phyloP scores from a whole-genome alignment of 305 asterid species.

The Fraxinus baroniana region DNA sequence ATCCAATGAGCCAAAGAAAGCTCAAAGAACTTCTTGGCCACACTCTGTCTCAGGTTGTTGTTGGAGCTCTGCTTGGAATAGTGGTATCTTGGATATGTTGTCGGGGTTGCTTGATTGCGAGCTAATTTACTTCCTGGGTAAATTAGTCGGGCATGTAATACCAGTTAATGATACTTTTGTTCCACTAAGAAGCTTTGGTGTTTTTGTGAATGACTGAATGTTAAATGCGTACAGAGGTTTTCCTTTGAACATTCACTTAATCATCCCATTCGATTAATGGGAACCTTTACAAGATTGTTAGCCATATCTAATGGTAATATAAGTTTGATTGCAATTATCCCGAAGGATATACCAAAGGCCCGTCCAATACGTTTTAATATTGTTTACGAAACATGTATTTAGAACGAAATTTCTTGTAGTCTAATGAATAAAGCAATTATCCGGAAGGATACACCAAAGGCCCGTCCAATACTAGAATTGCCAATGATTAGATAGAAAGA shows the following conservation, averaged over 20 bases:
- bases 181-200: not conserved
- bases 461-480: not conserved
- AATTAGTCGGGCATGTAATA: not conserved
- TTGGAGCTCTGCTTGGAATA: conserved; percentile 80
- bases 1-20: conserved; percentile 88
- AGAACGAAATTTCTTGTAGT: not conserved
- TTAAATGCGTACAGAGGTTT: not conserved
- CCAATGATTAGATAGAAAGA: not conserved
- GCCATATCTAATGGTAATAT: not conserved
- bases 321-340: not conserved
- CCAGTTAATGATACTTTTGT: not conserved
- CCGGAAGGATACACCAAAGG: too few species aligned
- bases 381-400: not conserved
- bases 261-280: not conserved
- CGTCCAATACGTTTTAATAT: too few species aligned
- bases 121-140: conserved; percentile 24
- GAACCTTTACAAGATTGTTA: not conserved
- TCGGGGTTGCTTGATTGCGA: conserved; percentile 38
- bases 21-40: conserved; percentile 94
- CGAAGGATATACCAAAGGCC: not conserved
- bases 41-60: conserved; percentile 87
- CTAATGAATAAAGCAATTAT: not conserved
- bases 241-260: not conserved
- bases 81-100: conserved; percentile 73
- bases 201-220: not conserved